A percentile compares a stretch with the other conserved stretches of the same genome.
phyloP scores from a whole-genome alignment of 495 filamentous ascomycete species.

The Podospora fimiseda region DNA sequence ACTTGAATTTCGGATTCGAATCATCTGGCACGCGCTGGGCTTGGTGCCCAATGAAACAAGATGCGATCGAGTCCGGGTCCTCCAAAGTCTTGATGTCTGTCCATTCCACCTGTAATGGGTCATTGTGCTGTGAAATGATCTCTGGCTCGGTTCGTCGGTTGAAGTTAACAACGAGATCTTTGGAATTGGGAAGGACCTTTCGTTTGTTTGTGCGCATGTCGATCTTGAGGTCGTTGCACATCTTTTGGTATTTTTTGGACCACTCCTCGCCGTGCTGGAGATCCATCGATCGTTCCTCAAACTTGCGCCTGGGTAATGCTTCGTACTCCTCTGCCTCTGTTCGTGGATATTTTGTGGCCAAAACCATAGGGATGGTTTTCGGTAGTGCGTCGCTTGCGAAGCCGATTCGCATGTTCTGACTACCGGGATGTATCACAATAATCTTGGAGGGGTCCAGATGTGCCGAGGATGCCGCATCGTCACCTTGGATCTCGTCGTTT shows the following conservation, averaged over 20 bases:
- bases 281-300: constrained; percentile 58
- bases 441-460: constrained; percentile 74
- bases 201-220: constrained; percentile 90
- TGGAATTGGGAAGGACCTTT: constrained; percentile 88
- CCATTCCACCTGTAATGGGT: constrained; percentile 89
- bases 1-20: constrained; percentile 82
- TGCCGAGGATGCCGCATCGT: constrained; percentile 52
- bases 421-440: constrained; percentile 96
- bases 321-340: constrained; percentile 83
- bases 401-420: constrained; percentile 89
- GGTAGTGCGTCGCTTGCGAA: constrained; percentile 91
- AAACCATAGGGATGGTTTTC: constrained; percentile 87
- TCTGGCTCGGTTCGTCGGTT: constrained; percentile 78
- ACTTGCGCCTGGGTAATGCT: constrained; percentile 81
- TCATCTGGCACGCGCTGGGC: constrained; percentile 82
- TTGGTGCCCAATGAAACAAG: constrained; percentile 71
- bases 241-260: constrained; percentile 65
- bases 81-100: constrained; percentile 65
- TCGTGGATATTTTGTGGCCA: constrained; percentile 66
- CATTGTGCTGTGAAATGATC: constrained; percentile 86
- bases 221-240: constrained; percentile 78
- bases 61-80: constrained; percentile 48
- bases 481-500: constrained; percentile 52
- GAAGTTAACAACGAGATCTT: constrained; percentile 87
- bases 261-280: constrained; percentile 89